Evolutionary conservation across 768 basidiomycete species (phyloP).

Genomic region (Rhodotorula babjevae): DNA sequence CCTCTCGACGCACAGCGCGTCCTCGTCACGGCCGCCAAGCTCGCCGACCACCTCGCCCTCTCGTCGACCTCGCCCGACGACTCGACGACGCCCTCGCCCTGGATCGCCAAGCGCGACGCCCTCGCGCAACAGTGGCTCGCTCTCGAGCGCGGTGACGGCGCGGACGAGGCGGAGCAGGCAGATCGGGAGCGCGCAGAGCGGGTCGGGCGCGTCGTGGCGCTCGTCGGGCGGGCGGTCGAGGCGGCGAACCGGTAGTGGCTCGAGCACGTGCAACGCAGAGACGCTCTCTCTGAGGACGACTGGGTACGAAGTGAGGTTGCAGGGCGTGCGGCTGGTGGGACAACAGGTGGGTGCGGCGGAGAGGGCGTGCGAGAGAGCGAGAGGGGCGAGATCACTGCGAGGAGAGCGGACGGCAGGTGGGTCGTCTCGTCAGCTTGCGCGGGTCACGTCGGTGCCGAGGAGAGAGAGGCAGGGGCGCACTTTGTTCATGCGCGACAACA

Average conservation of each 20-base stretch:
- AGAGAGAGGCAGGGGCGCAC: neutral
- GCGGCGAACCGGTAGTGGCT: neutral
- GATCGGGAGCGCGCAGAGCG: neutral
- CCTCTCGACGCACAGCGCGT: neutral
- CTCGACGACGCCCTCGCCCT: neutral
- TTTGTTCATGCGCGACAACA: constrained; percentile 51
- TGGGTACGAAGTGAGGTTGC: neutral
- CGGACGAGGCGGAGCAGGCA: neutral
- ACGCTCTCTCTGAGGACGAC: too few species aligned
- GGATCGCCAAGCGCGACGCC: neutral
- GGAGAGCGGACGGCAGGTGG: too few species aligned
- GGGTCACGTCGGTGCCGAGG: neutral
- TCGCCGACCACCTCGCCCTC: neutral
- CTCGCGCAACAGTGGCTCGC: neutral
- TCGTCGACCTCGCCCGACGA: neutral
- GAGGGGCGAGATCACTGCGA: too few species aligned
- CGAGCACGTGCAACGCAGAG: too few species aligned
- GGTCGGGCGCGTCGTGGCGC: constrained; percentile 1
- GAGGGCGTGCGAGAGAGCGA: neutral
- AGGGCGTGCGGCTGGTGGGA: neutral
- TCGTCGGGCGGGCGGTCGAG: constrained; percentile 1
- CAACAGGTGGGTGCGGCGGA: neutral
- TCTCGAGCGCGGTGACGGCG: neutral
- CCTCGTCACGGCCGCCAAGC: neutral
- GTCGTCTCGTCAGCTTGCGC: too few species aligned